phyloP scores from a whole-genome alignment of 2,329 filamentous ascomycete genomes.

The Zymoseptoria crescenta region DNA sequence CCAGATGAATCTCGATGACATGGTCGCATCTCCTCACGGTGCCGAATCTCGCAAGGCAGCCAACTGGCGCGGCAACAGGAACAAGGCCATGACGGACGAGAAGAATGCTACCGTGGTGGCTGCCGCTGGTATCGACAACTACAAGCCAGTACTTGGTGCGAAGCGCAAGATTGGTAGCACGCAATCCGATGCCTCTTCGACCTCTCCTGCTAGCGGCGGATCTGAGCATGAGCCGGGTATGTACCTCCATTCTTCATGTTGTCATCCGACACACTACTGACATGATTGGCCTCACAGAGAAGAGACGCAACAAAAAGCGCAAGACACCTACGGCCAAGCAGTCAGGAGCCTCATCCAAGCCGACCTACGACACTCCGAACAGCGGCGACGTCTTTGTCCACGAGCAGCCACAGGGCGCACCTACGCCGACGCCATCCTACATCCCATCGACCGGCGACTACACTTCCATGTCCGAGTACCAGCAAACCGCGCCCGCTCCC shows the following conservation, averaged over 20 bases:
- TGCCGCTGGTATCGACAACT: constrained; percentile 3
- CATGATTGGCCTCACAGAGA: background rate
- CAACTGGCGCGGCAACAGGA: constrained; percentile 11
- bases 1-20: constrained; percentile 10
- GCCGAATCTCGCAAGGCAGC: constrained; percentile 11
- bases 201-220: background rate
- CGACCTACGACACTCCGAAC: background rate
- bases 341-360: background rate
- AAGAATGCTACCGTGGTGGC: constrained; percentile 7
- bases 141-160: constrained; percentile 8
- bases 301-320: background rate
- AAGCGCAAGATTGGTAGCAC: constrained; percentile 6
- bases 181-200: background rate
- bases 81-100: constrained; percentile 9
- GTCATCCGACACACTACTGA: background rate
- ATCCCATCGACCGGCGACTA: background rate
- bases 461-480: background rate
- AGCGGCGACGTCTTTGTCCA: background rate
- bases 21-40: constrained; percentile 8
- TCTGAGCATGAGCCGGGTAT: background rate
- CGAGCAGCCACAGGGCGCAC: background rate
- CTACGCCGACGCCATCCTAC: background rate
- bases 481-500: background rate
- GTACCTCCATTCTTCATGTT: background rate
- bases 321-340: background rate